These are phyloP conservation scores for Paulinella micropora DNA, from an alignment of 78 protist species.

Conservation along the genomic window DNA sequence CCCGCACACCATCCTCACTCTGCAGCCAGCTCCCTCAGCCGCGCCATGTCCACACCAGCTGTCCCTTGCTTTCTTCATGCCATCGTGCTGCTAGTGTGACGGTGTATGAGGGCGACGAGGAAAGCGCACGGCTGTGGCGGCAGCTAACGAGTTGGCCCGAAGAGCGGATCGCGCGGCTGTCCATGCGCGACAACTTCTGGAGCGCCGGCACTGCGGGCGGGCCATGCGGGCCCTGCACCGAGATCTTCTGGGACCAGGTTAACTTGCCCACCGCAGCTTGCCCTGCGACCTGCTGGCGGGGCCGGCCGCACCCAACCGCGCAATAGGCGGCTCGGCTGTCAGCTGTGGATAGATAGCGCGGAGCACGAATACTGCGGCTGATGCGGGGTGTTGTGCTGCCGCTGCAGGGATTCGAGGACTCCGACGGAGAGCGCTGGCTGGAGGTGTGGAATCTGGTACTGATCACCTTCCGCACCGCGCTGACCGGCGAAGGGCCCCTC, in stretches of 20 bases:
- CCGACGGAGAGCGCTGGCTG: neutral
- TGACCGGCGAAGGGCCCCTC: neutral
- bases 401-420: neutral
- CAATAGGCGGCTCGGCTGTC: too few relatives aligned
- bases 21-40: neutral
- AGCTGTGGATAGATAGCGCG: too few relatives aligned
- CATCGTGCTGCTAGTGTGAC: too few relatives aligned
- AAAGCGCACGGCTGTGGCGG: slow-evolving; percentile 32
- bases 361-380: too few relatives aligned
- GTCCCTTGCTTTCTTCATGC: too few relatives aligned
- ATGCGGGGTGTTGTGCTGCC: neutral
- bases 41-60: neutral
- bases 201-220: slow-evolving; percentile 43
- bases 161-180: slow-evolving; percentile 23
- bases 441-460: slow-evolving; percentile 67
- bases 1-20: too few relatives aligned
- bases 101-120: slow-evolving; percentile 44
- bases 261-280: too few relatives aligned
- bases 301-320: too few relatives aligned
- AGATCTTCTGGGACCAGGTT: slow-evolving; percentile 89
- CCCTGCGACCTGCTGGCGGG: too few relatives aligned
- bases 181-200: slow-evolving; percentile 51
- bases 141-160: slow-evolving; percentile 23
- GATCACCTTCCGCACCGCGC: slow-evolving; percentile 37
- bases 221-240: slow-evolving; percentile 98